Base-by-base conservation (phyloP, 805 yeast genomes). In the Suhomyces sp. region DNA sequence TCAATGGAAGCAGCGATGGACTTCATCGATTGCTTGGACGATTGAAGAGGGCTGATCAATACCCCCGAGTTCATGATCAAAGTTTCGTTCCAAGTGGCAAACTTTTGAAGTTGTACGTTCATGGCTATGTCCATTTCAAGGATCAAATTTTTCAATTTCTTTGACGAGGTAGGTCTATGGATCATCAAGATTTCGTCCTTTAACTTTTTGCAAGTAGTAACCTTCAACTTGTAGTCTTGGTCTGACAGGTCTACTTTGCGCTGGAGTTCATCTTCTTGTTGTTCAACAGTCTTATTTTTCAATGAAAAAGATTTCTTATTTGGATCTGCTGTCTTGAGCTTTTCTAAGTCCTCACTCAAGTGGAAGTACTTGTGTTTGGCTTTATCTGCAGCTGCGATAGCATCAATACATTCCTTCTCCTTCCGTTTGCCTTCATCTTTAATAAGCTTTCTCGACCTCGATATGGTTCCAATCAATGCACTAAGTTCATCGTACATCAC, bases 111-210 rank as follows among this genome's bases (percentile, higher is more conserved):
- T 60, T 91, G 96, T 33, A 90, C 77, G 42, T 87, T 78, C 71
- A 91, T 67, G 7, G 97, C 98, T 31, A 87, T 79, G 59, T 93
- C 98, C 54, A 87, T 73, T 59, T 91, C 97, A 43, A 90, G 67
- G 38, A 88, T 80, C 43, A 88, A 67, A 53, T 85, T 82, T 53
- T 81, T 84, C 42, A 93, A 69, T 44, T 78, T 80, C 40, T 77
- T 74, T 5, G 87, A 79, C 25, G 77, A 75, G 38, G 75, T 79
- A 6, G 98, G 98, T 47, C 98, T 76, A 53, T 83, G 83, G 15
- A 75, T 70, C 50, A 74, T 71, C 38, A 87, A 63, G 35, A 88
- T 77, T 38, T 83, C 90, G 46, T 78, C 81, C 57, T 93, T 83
- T 47, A 79, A 58, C 28, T 83, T 77, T 46, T 83, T 81, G 19